Evolutionary conservation across 2,329 filamentous ascomycete species (phyloP).

Genomic region (Colletotrichum horii): DNA sequence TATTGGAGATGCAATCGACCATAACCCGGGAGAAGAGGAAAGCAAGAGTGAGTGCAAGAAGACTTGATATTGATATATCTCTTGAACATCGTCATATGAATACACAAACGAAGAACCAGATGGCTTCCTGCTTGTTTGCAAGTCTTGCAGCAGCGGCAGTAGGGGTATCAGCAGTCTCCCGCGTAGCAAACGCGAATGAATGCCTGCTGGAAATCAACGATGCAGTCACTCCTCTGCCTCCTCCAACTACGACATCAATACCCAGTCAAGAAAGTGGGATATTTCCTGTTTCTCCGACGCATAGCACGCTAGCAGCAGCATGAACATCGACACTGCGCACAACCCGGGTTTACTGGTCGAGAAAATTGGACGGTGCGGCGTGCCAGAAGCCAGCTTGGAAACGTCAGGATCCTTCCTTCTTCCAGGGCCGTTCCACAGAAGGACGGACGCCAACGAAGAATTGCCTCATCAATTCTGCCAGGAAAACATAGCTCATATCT

Average conservation of each 20-base stretch:
- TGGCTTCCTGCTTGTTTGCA: background rate
- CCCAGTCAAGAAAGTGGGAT: background rate
- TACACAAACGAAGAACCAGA: background rate
- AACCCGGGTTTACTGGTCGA: background rate
- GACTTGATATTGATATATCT: background rate
- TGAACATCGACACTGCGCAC: background rate
- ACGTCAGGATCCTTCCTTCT: background rate
- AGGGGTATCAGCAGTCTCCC: too few species aligned
- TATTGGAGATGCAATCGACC: background rate
- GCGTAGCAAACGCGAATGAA: background rate
- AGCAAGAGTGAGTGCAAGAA: rapidly evolving
- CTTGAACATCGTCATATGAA: background rate
- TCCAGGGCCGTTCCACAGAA: background rate
- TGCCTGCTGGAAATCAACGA: background rate
- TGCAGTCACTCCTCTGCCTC: background rate
- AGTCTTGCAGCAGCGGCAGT: background rate
- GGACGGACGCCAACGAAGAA: background rate
- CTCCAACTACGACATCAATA: rapidly evolving
- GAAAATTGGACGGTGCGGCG: background rate
- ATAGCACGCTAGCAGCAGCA: background rate
- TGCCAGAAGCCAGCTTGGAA: background rate
- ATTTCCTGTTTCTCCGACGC: background rate
- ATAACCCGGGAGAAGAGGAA: rapidly evolving
- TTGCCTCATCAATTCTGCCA: background rate
- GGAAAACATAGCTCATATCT: background rate